Conservation (phyloP, 2,329 filamentous ascomycete genomes). For the Exophiala phaeomuriformis region DNA sequence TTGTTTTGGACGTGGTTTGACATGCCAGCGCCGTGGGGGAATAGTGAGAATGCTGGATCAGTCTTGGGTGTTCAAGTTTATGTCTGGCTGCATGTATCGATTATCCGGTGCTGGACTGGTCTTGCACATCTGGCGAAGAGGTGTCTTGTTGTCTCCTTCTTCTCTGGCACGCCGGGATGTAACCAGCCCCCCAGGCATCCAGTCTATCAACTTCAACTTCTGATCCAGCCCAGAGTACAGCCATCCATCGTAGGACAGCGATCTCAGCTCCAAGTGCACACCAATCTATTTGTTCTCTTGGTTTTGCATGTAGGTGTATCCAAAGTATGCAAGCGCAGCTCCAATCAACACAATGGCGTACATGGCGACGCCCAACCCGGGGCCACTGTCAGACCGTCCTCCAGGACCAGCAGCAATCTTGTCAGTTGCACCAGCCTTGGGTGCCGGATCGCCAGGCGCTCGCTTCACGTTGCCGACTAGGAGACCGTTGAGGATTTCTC, state of each 20-base stretch:
- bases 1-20: too few relatives aligned
- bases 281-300: conserved; percentile 32
- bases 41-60: too few relatives aligned
- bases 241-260: neutral
- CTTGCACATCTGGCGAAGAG: too few relatives aligned
- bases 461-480: conserved; percentile 72
- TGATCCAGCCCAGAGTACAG: too few relatives aligned
- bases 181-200: too few relatives aligned
- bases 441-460: conserved; percentile 72
- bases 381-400: conserved; percentile 37
- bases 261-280: neutral
- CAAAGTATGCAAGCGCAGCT: conserved; percentile 67
- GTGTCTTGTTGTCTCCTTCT: too few relatives aligned
- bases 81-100: too few relatives aligned
- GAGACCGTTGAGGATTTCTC: conserved; percentile 78
- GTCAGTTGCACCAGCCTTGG: conserved; percentile 52
- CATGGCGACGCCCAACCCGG: conserved; percentile 65
- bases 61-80: too few relatives aligned
- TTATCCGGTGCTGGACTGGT: too few relatives aligned
- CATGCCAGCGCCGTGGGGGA: too few relatives aligned
- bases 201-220: too few relatives aligned
- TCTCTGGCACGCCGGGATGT: too few relatives aligned
- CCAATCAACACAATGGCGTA: conserved; percentile 76
- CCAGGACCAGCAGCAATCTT: conserved; percentile 36
- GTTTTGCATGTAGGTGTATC: conserved; percentile 76